Conservation (phyloP, 208 protist genomes). For the Leishmania aethiopica region DNA sequence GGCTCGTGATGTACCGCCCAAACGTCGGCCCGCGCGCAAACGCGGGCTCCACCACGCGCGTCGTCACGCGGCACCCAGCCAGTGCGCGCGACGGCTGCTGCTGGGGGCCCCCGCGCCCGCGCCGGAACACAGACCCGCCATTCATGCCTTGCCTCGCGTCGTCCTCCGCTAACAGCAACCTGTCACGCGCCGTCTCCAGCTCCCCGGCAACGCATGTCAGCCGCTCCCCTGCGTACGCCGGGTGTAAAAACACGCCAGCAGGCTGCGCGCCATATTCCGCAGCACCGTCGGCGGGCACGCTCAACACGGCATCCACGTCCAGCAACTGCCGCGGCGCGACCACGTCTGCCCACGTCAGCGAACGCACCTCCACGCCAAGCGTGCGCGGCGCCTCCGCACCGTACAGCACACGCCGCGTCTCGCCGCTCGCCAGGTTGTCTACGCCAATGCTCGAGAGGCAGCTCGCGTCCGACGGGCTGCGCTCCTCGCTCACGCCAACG, state of each 20-base stretch:
- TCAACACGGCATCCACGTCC: not conserved
- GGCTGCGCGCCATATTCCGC: not conserved
- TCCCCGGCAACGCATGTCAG: slow-evolving; percentile 43
- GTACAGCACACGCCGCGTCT: slow-evolving; percentile 32
- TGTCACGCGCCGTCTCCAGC: slow-evolving; percentile 40
- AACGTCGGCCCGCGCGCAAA: slow-evolving; percentile 80
- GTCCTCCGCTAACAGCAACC: slow-evolving; percentile 22
- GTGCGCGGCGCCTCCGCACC: slow-evolving; percentile 14
- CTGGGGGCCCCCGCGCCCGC: slow-evolving; percentile 44
- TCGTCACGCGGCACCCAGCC: slow-evolving; percentile 63
- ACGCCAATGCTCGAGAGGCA: slow-evolving; percentile 26
- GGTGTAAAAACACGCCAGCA: slow-evolving; percentile 29
- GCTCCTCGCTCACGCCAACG: slow-evolving; percentile 88
- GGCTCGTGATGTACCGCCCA: slow-evolving; percentile 74
- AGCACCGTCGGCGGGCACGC: not conserved
- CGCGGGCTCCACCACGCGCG: slow-evolving; percentile 38
- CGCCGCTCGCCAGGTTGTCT: not conserved
- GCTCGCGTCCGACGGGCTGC: slow-evolving; percentile 29
- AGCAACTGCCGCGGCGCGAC: not conserved
- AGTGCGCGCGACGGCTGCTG: slow-evolving; percentile 34
- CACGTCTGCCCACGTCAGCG: slow-evolving; percentile 26
- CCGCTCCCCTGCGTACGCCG: slow-evolving; percentile 26
- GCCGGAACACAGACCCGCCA: slow-evolving; percentile 23
- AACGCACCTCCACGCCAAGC: slow-evolving; percentile 10
- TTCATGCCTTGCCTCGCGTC: slow-evolving; percentile 11